Percentiles rank a stretch among this genome's conserved stretches.
phyloP scores from a whole-genome alignment of 148 eudicot species.

The Tetragonia tetragonoides region DNA sequence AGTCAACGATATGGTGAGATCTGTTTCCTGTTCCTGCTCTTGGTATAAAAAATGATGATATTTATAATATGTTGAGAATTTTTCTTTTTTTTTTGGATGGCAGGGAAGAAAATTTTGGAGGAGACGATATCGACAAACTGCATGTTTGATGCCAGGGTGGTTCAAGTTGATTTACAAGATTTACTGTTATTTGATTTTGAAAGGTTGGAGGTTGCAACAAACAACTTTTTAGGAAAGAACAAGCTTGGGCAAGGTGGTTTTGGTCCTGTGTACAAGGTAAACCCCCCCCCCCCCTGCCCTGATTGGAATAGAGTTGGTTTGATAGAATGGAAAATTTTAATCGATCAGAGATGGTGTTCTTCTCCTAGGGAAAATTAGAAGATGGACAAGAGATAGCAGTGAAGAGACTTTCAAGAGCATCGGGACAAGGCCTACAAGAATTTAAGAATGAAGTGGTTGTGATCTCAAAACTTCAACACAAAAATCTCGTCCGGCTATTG shows the following conservation, averaged over 20 bases:
- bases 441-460: conserved; percentile 44
- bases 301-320: too few species aligned
- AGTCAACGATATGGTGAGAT: conserved; percentile 23
- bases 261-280: conserved; percentile 42
- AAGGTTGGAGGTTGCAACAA: conserved; percentile 38
- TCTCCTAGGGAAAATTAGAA: conserved; percentile 30
- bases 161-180: conserved; percentile 9
- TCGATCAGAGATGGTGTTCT: neutral
- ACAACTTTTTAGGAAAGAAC: conserved; percentile 27
- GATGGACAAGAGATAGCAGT: conserved; percentile 38
- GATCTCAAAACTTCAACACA: conserved; percentile 42
- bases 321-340: neutral
- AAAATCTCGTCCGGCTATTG: conserved; percentile 39
- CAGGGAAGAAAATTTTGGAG: neutral
- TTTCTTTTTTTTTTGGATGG: too few species aligned
- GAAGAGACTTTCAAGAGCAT: conserved; percentile 35
- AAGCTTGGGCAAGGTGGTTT: conserved; percentile 54
- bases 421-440: conserved; percentile 39
- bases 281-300: too few species aligned
- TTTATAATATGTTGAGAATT: neutral
- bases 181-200: conserved; percentile 28
- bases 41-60: neutral
- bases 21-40: too few species aligned
- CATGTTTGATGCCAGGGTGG: neutral
- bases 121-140: neutral